phyloP scores from a whole-genome alignment of 2,329 filamentous ascomycete species.

The Scytalidium lignicola region DNA sequence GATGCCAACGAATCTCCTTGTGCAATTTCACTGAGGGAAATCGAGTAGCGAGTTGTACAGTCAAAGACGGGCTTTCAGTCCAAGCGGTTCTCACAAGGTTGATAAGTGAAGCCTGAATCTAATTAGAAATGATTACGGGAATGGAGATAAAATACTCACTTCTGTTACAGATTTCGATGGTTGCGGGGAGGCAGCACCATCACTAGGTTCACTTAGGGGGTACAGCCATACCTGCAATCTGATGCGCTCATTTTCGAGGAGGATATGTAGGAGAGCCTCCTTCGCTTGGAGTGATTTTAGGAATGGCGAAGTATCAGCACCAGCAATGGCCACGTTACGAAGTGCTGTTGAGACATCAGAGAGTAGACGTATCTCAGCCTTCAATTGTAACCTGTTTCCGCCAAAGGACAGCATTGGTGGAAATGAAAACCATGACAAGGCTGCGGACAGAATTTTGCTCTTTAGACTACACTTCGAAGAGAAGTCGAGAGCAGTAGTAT shows the following conservation, averaged over 20 bases:
- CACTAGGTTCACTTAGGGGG: conserved; percentile 64
- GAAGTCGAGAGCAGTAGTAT: conserved; percentile 61
- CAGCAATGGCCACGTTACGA: conserved; percentile 57
- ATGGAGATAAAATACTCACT: conserved; percentile 30
- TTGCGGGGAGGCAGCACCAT: conserved; percentile 27
- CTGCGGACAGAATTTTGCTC: conserved; percentile 81
- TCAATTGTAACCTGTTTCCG: conserved; percentile 87
- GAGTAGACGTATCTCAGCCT: conserved; percentile 82
- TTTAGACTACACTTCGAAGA: conserved; percentile 76
- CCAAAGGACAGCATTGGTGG: conserved; percentile 91
- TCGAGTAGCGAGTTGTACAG: conserved; percentile 75
- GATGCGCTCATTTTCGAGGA: conserved; percentile 80
- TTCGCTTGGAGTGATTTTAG: conserved; percentile 58
- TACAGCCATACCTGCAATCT: conserved; percentile 86
- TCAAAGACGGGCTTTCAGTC: conserved; percentile 77
- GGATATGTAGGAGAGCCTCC: conserved; percentile 73
- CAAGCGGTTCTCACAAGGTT: conserved; percentile 76
- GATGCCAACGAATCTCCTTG: conserved; percentile 70
- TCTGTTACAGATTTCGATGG: conserved; percentile 36
- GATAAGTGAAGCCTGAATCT: conserved; percentile 33
- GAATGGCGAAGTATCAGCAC: conserved; percentile 30
- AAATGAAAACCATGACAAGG: conserved; percentile 80
- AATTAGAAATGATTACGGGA: conserved; percentile 24
- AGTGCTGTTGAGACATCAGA: conserved; percentile 68
- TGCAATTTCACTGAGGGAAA: conserved; percentile 72